These are phyloP conservation scores for Pyrus betulifolia DNA, from an alignment of 306 rosid genomes.

Conservation along the genomic window DNA sequence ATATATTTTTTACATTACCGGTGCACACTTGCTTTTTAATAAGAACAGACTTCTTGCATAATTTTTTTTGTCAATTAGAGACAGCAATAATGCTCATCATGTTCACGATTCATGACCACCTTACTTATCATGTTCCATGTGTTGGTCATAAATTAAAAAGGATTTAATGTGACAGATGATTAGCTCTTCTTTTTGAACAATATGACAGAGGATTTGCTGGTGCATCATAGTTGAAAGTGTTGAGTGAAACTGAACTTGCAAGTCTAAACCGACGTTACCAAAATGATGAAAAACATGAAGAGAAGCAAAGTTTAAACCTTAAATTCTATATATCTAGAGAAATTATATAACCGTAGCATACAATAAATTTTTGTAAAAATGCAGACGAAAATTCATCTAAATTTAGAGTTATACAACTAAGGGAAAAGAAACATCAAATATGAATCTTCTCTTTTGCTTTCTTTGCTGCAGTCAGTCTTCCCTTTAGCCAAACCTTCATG, in stretches of 20 bases:
- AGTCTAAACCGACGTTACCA: too few relatives aligned
- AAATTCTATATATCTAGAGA: background rate
- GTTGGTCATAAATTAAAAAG: background rate
- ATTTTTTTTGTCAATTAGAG: background rate
- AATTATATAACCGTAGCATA: background rate
- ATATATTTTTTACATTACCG: too few relatives aligned
- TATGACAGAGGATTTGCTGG: too few relatives aligned
- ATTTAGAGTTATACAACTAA: background rate
- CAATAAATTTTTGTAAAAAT: background rate
- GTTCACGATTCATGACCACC: background rate
- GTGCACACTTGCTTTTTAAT: background rate
- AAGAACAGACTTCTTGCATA: too few relatives aligned
- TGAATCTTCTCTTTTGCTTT: background rate
- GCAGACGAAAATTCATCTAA: background rate
- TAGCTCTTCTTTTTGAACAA: too few relatives aligned
- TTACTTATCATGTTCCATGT: background rate
- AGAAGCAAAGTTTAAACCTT: background rate
- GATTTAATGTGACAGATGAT: background rate
- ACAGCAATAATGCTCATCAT: background rate
- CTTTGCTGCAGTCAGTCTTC: background rate
- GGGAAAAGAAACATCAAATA: background rate
- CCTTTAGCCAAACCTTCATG: conserved; percentile 54
- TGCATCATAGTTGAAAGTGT: background rate
- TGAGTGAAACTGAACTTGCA: background rate
- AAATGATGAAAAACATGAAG: too few relatives aligned